Evolutionary conservation across 345 rosid genomes (phyloP), one percentile per base, ranked within the genome.

Genomic region (Linum tenue): DNA sequence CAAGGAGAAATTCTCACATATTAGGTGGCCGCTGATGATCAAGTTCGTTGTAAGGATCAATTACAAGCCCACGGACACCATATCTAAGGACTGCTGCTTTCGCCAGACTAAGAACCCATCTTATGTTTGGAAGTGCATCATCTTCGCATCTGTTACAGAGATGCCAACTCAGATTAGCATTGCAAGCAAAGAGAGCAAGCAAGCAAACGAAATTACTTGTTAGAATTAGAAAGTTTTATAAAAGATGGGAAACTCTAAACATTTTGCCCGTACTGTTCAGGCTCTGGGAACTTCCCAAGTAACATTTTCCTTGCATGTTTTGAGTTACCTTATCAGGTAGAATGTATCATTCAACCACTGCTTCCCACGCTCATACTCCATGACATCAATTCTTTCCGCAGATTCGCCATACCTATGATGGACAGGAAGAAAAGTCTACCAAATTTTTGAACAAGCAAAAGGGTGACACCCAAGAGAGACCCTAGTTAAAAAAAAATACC

Each of bases 1-100:
- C 31, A 22, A 22, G 31, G 31, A 22, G 31, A 22, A 22, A 59
- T 53, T 81, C 91, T 85, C 62, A 92, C 99, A 84, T 94, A 79
- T 67, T 74, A 42, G 58, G 14, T 61, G 79, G 78, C 65, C 99
- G 97, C 65, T 92, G 99, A 79, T 92, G 99, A 77, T 92, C 99
- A 63, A 92, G 99, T 75, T 92, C 99, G 72, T 92, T 92, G 81
- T 92, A 92, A 61, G 99, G 97, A 78, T 94, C 99, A 69, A 94
- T 94, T 14, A 94, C 89, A 62, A 94, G 89, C 60, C 99, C 99
- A 35, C 87, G 92, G 56, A 90, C 86, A 15, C 99, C 99, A 77
- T 90, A 82, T 70, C 97, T 89, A 15, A 88, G 76, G 72, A 94
- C 97, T 0, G 99, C 97, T 70, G 86, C 82, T 76, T 73, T 90